Percentiles rank a stretch among this genome's conserved stretches.
Conservation (phyloP, 2,329 filamentous ascomycete genomes). For the Leptographium procerum region DNA sequence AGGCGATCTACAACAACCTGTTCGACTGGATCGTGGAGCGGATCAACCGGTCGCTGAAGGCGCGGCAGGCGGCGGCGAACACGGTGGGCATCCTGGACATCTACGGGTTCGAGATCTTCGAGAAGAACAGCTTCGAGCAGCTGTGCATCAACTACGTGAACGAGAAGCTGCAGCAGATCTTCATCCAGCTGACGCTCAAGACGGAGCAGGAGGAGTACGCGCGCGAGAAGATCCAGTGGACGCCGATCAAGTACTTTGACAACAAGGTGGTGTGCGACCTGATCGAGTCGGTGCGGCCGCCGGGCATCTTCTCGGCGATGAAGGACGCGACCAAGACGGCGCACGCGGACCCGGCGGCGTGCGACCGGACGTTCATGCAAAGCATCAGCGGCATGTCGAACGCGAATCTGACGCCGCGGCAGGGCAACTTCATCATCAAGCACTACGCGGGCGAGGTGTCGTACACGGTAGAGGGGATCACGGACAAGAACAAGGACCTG, state of each 20-base stretch:
- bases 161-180: constrained; percentile 97
- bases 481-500: constrained; percentile 98
- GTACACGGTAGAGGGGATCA: constrained; percentile 93
- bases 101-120: constrained; percentile 98
- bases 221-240: constrained; percentile 94
- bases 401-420: constrained; percentile 78
- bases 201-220: constrained; percentile 97
- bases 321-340: constrained; percentile 99
- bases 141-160: constrained; percentile 99
- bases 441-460: constrained; percentile 96
- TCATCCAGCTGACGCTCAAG: constrained; percentile 93
- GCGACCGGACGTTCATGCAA: constrained; percentile 92
- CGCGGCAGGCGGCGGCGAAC: constrained; percentile 63
- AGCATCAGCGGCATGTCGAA: constrained; percentile 85
- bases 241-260: constrained; percentile 97
- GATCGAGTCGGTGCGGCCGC: constrained; percentile 83
- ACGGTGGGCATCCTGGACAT: constrained; percentile 97
- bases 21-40: constrained; percentile 98
- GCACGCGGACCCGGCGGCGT: constrained; percentile 86
- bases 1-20: constrained; percentile 93
- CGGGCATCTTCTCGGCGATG: constrained; percentile 86
- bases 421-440: constrained; percentile 96
- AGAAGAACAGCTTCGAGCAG: constrained; percentile 98
- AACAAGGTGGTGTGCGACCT: constrained; percentile 98
- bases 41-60: constrained; percentile 78